Conservation (phyloP, 2,329 filamentous ascomycete species). For the Fusarium sp. region DNA sequence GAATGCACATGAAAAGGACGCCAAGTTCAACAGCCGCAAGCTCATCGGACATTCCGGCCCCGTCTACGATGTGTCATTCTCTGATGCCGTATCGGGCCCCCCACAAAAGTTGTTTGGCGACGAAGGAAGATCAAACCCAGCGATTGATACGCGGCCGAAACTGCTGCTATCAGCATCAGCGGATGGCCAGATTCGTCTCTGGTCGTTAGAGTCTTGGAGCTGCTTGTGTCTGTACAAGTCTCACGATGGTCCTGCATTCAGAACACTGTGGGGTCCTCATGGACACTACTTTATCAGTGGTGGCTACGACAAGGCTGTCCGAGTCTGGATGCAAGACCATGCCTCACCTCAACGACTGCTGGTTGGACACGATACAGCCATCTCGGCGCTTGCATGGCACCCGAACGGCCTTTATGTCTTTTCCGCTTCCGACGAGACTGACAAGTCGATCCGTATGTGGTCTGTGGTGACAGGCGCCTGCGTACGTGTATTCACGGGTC, state of each 20-base stretch:
- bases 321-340: conserved; percentile 92
- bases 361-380: conserved; percentile 90
- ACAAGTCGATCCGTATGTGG: conserved; percentile 98
- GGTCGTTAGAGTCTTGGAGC: conserved; percentile 92
- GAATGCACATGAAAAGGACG: conserved; percentile 66
- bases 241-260: conserved; percentile 89
- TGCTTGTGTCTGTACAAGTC: conserved; percentile 94
- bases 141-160: conserved; percentile 69
- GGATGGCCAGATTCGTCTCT: conserved; percentile 88
- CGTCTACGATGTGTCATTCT: conserved; percentile 90
- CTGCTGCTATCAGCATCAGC: conserved; percentile 88
- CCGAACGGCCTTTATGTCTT: conserved; percentile 95
- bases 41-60: conserved; percentile 90
- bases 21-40: conserved; percentile 72
- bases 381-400: conserved; percentile 94
- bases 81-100: conserved; percentile 71
- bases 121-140: conserved; percentile 54
- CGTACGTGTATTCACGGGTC: conserved; percentile 91
- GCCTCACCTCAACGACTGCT: conserved; percentile 89
- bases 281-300: conserved; percentile 94
- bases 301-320: conserved; percentile 88
- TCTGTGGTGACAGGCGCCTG: conserved; percentile 87
- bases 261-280: conserved; percentile 88
- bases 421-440: conserved; percentile 83
- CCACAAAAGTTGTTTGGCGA: conserved; percentile 62